Evolutionary conservation across 805 yeast species (phyloP).

Genomic region (Metschnikowia bowlesiae): DNA sequence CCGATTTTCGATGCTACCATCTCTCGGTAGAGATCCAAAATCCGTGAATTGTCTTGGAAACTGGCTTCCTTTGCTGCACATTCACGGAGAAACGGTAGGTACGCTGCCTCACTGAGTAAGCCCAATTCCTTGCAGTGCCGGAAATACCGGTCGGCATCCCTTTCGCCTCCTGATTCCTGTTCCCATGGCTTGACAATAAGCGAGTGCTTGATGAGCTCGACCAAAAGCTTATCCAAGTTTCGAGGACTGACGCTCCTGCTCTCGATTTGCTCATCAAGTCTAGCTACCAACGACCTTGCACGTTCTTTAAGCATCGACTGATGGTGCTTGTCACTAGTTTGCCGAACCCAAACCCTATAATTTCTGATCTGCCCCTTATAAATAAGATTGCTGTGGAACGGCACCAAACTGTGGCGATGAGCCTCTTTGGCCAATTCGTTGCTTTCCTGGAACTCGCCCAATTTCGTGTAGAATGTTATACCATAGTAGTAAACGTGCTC

Average conservation of each 20-base stretch:
- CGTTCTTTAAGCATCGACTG: slow-evolving; percentile 9
- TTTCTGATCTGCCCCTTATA: slow-evolving; percentile 28
- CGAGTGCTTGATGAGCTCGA: slow-evolving; percentile 26
- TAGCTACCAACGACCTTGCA: slow-evolving; percentile 12
- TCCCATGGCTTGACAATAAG: slow-evolving; percentile 11
- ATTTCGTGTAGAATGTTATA: slow-evolving; percentile 25
- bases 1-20: slow-evolving; percentile 27
- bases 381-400: slow-evolving; percentile 26
- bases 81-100: slow-evolving; percentile 27
- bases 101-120: slow-evolving; percentile 23
- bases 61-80: slow-evolving; percentile 14
- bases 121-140: slow-evolving; percentile 15
- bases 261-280: slow-evolving; percentile 5
- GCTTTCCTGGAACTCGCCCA: slow-evolving; percentile 31
- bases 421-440: slow-evolving; percentile 29
- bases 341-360: slow-evolving; percentile 26
- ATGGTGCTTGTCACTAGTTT: slow-evolving; percentile 8
- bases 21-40: slow-evolving; percentile 28
- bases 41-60: slow-evolving; percentile 19
- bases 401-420: slow-evolving; percentile 25
- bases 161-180: not conserved
- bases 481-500: slow-evolving; percentile 25
- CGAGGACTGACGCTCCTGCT: slow-evolving; percentile 4
- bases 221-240: slow-evolving; percentile 15
- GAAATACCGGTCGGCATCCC: slow-evolving; percentile 21